phyloP scores from a whole-genome alignment of 306 rosid species.

The Cicer bijugum region DNA sequence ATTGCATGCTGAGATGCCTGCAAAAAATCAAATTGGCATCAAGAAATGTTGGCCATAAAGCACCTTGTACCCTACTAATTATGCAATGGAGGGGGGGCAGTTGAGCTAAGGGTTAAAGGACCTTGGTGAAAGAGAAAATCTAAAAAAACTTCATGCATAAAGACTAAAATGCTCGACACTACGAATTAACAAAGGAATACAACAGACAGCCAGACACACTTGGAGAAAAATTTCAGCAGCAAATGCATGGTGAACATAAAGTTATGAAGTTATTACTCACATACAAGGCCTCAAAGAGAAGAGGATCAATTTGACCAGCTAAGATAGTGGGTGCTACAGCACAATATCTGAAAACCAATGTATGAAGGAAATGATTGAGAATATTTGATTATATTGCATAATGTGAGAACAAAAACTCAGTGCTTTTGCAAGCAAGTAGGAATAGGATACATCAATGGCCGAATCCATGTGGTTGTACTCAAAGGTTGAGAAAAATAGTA shows the following conservation, averaged over 20 bases:
- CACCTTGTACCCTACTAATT: slow-evolving; percentile 23
- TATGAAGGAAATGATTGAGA: slow-evolving; percentile 60
- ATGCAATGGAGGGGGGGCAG: neutral
- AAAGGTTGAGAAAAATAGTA: slow-evolving; percentile 90
- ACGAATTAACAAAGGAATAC: slow-evolving; percentile 9
- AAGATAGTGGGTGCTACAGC: slow-evolving; percentile 88
- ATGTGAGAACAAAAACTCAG: slow-evolving; percentile 37
- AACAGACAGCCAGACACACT: neutral
- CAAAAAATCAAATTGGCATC: slow-evolving; percentile 49
- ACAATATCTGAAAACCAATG: slow-evolving; percentile 75
- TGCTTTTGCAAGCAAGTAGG: slow-evolving; percentile 53
- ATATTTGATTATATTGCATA: slow-evolving; percentile 37
- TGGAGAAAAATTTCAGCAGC: slow-evolving; percentile 23
- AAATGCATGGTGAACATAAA: slow-evolving; percentile 21
- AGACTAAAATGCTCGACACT: slow-evolving; percentile 15
- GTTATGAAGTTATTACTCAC: slow-evolving; percentile 61
- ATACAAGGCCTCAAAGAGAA: slow-evolving; percentile 93
- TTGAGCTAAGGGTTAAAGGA: too few species aligned
- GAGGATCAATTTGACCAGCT: slow-evolving; percentile 84
- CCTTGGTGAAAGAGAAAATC: too few species aligned
- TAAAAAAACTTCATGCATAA: neutral
- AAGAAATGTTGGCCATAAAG: slow-evolving; percentile 35
- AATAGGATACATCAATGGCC: slow-evolving; percentile 86
- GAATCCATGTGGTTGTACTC: slow-evolving; percentile 70
- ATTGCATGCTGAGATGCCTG: slow-evolving; percentile 96